phyloP scores from a whole-genome alignment of 176 grass and related monocot species.

The Oryza glumipatula region DNA sequence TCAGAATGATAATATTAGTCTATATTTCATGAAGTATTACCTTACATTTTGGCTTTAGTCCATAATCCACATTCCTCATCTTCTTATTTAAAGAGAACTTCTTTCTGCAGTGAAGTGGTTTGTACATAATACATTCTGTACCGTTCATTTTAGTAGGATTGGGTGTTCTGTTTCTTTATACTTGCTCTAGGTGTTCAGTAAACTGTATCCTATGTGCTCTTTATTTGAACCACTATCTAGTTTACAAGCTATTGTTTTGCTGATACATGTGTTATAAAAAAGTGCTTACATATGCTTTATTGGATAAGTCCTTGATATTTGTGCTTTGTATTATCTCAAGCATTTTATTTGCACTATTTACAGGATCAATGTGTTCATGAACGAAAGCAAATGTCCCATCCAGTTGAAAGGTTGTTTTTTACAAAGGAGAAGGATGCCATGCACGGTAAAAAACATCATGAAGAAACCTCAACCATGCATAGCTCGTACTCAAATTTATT shows the following conservation, averaged over 20 bases:
- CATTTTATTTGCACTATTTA: neutral
- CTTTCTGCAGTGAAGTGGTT: neutral
- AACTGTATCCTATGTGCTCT: neutral
- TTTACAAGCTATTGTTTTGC: constrained; percentile 9
- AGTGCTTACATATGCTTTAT: neutral
- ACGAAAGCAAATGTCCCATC: constrained; percentile 34
- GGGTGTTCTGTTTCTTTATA: neutral
- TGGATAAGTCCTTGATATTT: neutral
- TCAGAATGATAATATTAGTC: constrained; percentile 32
- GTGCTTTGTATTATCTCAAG: neutral
- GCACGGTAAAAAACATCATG: constrained; percentile 45
- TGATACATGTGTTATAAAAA: constrained; percentile 15
- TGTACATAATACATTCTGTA: neutral
- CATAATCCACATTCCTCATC: neutral
- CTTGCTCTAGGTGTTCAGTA: constrained; percentile 2
- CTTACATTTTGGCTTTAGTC: neutral
- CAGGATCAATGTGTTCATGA: constrained; percentile 46
- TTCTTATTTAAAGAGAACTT: neutral
- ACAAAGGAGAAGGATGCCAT: constrained; percentile 43
- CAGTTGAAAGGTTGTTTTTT: constrained; percentile 56
- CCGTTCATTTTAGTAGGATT: neutral
- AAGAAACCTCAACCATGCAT: constrained; percentile 41
- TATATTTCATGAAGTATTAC: constrained; percentile 21
- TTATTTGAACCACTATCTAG: constrained; percentile 4
- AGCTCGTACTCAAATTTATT: constrained; percentile 46